Evolutionary conservation across 345 rosid genomes (phyloP).

Genomic region (Syzygium aqueum): DNA sequence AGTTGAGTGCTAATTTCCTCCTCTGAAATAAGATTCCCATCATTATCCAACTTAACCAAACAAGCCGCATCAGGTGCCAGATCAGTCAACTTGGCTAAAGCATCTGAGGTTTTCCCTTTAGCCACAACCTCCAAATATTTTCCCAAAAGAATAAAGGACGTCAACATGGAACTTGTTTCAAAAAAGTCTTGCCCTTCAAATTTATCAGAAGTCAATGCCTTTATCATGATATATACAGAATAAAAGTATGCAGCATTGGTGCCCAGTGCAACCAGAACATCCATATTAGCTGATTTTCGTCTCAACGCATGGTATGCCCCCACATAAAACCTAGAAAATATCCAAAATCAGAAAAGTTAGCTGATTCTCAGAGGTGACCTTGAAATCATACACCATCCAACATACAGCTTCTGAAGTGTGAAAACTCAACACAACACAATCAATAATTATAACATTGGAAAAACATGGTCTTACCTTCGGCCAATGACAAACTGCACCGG

Average conservation of each 20-base stretch:
- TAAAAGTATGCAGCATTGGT: constrained; percentile 75
- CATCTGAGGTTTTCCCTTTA: constrained; percentile 70
- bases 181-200: constrained; percentile 70
- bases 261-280: constrained; percentile 67
- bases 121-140: constrained; percentile 66
- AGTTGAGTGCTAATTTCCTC: constrained; percentile 55
- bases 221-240: constrained; percentile 42
- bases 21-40: constrained; percentile 40
- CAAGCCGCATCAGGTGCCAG: constrained; percentile 60
- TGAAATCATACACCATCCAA: background rate
- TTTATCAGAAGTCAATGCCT: constrained; percentile 39
- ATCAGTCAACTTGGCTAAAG: constrained; percentile 67
- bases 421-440: background rate
- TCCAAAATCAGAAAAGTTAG: background rate
- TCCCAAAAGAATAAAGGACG: constrained; percentile 69
- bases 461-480: constrained; percentile 31
- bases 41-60: constrained; percentile 34
- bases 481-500: constrained; percentile 73
- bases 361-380: background rate
- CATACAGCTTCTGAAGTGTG: background rate
- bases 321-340: constrained; percentile 46
- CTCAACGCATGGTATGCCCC: constrained; percentile 67
- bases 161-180: constrained; percentile 75
- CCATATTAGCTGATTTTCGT: constrained; percentile 67
- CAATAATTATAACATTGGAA: background rate